phyloP scores from a whole-genome alignment of 75 land plant species.

The Gnetum montanum region DNA sequence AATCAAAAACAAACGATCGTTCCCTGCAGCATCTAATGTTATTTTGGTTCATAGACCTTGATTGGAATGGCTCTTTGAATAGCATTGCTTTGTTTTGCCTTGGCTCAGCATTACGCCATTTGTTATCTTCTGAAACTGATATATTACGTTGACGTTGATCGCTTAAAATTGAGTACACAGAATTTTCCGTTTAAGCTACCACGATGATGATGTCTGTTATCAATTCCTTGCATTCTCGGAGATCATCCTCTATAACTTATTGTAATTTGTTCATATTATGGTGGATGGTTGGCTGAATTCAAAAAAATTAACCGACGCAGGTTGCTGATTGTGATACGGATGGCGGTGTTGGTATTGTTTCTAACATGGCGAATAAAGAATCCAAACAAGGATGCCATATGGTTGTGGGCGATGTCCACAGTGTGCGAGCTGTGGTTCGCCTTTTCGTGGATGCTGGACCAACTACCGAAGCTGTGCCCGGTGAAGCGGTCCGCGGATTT shows the following conservation, averaged over 20 bases:
- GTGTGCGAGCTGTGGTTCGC: slow-evolving; percentile 96
- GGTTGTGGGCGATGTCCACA: slow-evolving; percentile 89
- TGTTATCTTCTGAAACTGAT: background rate
- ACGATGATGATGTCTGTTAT: background rate
- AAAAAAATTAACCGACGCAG: slow-evolving; percentile 32
- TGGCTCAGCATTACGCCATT: background rate
- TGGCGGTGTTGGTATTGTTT: slow-evolving; percentile 45
- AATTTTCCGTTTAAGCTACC: background rate
- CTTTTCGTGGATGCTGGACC: slow-evolving; percentile 88
- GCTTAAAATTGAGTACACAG: slow-evolving; percentile 5
- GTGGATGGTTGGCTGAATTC: slow-evolving; percentile 9
- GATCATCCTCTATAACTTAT: slow-evolving; percentile 8
- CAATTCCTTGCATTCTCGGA: slow-evolving; percentile 7
- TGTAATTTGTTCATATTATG: too few relatives aligned
- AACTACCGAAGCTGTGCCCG: slow-evolving; percentile 74
- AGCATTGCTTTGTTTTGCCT: background rate
- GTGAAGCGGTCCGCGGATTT: slow-evolving; percentile 71
- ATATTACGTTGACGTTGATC: slow-evolving; percentile 9
- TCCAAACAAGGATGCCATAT: slow-evolving; percentile 72
- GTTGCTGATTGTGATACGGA: slow-evolving; percentile 45
- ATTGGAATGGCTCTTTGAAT: background rate
- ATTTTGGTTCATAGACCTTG: too few relatives aligned
- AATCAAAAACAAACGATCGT: too few relatives aligned
- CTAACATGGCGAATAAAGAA: slow-evolving; percentile 67
- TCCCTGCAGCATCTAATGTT: too few relatives aligned